These are phyloP conservation scores for Cutaneotrichosporon daszewskae DNA, from an alignment of 1,284 basidiomycete species.

Conservation along the genomic window DNA sequence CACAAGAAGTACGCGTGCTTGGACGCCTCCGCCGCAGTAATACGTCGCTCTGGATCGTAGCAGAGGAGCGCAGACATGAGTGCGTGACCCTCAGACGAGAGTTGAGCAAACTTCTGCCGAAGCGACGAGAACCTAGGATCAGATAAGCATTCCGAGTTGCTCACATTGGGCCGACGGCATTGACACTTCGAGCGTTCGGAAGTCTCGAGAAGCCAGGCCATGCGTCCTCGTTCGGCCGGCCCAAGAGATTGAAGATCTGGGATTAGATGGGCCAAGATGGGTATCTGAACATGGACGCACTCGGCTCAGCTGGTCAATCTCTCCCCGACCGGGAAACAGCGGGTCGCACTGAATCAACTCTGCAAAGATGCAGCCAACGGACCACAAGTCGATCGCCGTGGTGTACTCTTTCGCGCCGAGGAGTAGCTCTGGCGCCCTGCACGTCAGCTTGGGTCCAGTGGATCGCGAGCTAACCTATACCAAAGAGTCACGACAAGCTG, in stretches of 20 bases:
- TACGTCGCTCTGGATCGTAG: conserved; percentile 80
- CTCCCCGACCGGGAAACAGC: conserved; percentile 90
- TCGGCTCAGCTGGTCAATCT: conserved; percentile 86
- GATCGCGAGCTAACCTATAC: no score
- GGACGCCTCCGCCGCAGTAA: conserved; percentile 80
- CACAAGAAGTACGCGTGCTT: conserved; percentile 89
- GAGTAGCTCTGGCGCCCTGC: conserved; percentile 82
- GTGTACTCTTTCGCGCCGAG: conserved; percentile 85
- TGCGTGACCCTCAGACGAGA: conserved; percentile 77
- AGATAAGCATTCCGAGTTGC: conserved; percentile 8
- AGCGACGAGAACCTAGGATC: conserved; percentile 49
- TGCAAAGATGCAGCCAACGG: conserved; percentile 90
- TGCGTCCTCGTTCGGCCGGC: conserved; percentile 71
- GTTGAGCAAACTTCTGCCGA: conserved; percentile 61
- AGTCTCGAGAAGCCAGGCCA: conserved; percentile 81
- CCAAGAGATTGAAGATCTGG: conserved; percentile 79
- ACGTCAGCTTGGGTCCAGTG: no score
- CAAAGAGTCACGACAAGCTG: conserved; percentile 60
- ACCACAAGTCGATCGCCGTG: conserved; percentile 95
- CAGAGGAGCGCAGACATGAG: conserved; percentile 74
- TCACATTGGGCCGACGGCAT: conserved; percentile 60
- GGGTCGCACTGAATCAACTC: conserved; percentile 91
- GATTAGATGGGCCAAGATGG: no score
- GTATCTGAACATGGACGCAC: no score
- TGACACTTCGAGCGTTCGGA: conserved; percentile 73